Conservation (phyloP, 352 stramenopile species). For the Pythium sukuiense region DNA sequence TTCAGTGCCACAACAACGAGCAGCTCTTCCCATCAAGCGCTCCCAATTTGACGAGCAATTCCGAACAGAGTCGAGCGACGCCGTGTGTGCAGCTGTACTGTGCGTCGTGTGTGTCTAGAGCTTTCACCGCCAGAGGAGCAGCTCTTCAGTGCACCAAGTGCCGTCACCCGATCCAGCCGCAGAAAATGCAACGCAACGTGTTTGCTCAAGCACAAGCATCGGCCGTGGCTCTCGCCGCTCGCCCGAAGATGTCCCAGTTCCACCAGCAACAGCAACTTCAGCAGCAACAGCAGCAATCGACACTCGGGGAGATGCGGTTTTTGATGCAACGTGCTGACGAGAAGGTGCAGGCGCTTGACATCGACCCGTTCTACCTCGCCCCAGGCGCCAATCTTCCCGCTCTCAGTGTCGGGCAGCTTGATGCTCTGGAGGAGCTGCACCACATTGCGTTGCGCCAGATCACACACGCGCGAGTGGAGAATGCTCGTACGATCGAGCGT, state of each 20-base stretch:
- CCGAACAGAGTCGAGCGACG: background rate
- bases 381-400: conserved; percentile 46
- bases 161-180: conserved; percentile 37
- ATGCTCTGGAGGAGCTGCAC: conserved; percentile 69
- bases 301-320: conserved; percentile 48
- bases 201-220: conserved; percentile 66
- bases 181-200: conserved; percentile 55
- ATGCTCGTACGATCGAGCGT: conserved; percentile 59
- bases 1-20: conserved; percentile 46
- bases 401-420: conserved; percentile 75
- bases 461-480: conserved; percentile 54
- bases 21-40: background rate
- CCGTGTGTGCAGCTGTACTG: conserved; percentile 75
- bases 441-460: conserved; percentile 58
- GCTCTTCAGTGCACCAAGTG: conserved; percentile 56
- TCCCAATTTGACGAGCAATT: background rate
- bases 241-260: background rate
- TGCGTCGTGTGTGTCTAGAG: conserved; percentile 47
- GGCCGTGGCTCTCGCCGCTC: conserved; percentile 40
- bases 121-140: conserved; percentile 21
- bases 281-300: conserved; percentile 18
- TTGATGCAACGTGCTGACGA: conserved; percentile 40
- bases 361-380: conserved; percentile 49
- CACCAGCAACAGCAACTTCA: conserved; percentile 7
- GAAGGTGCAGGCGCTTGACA: conserved; percentile 37